Conservation (phyloP, 2,329 filamentous ascomycete genomes). For the Leptographium flavum region DNA sequence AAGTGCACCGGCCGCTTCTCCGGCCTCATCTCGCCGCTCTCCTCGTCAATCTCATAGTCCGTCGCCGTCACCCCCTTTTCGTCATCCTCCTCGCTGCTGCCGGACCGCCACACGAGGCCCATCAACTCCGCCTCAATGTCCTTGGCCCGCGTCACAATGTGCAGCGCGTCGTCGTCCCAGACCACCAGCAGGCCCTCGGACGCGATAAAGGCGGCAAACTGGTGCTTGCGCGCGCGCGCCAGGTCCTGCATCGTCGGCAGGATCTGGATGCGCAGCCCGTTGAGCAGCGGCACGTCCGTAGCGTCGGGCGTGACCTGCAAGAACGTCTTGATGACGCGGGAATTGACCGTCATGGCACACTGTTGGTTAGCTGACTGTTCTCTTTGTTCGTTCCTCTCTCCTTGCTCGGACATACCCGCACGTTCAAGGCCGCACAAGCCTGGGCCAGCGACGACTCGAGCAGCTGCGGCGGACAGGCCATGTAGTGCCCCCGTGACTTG, state of each 20-base stretch:
- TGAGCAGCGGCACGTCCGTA: conserved; percentile 60
- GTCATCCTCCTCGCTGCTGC: conserved; percentile 35
- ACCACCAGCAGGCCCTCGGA: conserved; percentile 58
- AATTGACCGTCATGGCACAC: conserved; percentile 72
- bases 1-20: conserved; percentile 54
- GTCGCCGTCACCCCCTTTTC: conserved; percentile 29
- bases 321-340: conserved; percentile 65
- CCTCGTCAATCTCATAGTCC: conserved; percentile 51
- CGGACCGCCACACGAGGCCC: conserved; percentile 59
- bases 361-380: conserved; percentile 16
- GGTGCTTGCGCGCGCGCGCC: conserved; percentile 57
- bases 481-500: conserved; percentile 53
- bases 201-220: conserved; percentile 68
- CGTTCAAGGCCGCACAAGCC: conserved; percentile 55
- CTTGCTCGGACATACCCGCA: conserved; percentile 37
- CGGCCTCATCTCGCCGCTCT: conserved; percentile 51
- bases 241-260: conserved; percentile 58
- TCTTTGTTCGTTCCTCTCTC: neutral
- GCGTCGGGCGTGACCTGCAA: conserved; percentile 59
- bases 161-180: conserved; percentile 68
- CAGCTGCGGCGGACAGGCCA: conserved; percentile 56
- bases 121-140: conserved; percentile 64
- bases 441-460: conserved; percentile 46
- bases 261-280: conserved; percentile 65
- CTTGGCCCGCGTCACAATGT: conserved; percentile 54